Conservation (phyloP, 495 filamentous ascomycete genomes). For the Talaromyces borbonicus region DNA sequence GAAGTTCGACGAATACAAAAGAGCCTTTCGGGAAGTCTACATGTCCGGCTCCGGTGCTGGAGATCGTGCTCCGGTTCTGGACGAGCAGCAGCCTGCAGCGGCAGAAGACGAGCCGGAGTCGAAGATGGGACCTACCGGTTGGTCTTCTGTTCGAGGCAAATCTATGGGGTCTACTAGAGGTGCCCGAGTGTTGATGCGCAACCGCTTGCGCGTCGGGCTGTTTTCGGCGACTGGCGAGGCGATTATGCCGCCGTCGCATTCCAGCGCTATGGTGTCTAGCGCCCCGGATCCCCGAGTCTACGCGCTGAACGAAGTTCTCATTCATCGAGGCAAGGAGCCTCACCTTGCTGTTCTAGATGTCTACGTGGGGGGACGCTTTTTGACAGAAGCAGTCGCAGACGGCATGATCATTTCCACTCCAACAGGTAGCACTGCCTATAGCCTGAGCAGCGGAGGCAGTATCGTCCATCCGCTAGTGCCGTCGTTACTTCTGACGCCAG, state of each 20-base stretch:
- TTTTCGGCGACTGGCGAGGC: slow-evolving; percentile 52
- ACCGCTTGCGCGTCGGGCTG: slow-evolving; percentile 74
- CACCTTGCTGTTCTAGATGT: slow-evolving; percentile 88
- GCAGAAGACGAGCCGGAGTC: slow-evolving; percentile 13
- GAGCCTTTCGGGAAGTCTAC: slow-evolving; percentile 85
- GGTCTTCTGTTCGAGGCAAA: slow-evolving; percentile 68
- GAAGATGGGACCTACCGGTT: slow-evolving; percentile 38
- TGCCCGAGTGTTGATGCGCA: slow-evolving; percentile 73
- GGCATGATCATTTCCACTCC: slow-evolving; percentile 91
- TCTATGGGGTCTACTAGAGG: slow-evolving; percentile 65
- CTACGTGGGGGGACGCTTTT: slow-evolving; percentile 69
- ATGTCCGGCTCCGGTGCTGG: slow-evolving; percentile 70
- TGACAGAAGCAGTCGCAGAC: slow-evolving; percentile 89
- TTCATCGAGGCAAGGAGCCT: slow-evolving; percentile 81
- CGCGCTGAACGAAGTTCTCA: slow-evolving; percentile 90
- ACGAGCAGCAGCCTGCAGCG: slow-evolving; percentile 13
- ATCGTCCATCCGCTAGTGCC: slow-evolving; percentile 91
- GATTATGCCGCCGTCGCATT: slow-evolving; percentile 19
- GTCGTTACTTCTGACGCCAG: slow-evolving; percentile 80
- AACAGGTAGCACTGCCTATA: slow-evolving; percentile 92
- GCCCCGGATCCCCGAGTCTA: slow-evolving; percentile 43
- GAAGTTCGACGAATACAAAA: slow-evolving; percentile 85
- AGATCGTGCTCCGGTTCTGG: slow-evolving; percentile 30
- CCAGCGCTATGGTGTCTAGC: slow-evolving; percentile 8
- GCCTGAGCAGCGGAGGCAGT: slow-evolving; percentile 80